Conservation (phyloP, 305 asterid genomes). For the Fraxinus dipetala region DNA sequence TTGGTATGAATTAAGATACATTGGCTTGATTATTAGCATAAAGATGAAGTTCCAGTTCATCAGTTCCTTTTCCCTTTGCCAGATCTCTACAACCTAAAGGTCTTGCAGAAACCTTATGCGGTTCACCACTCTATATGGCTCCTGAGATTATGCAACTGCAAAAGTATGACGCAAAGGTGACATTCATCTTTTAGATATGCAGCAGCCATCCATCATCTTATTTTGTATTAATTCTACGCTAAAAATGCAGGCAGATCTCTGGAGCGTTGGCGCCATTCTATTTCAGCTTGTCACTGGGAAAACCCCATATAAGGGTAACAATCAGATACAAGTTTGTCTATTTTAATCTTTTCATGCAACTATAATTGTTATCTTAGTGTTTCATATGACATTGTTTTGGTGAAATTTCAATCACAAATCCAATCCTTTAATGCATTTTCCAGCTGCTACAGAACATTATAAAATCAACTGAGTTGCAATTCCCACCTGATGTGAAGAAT, state of each 20-base stretch:
- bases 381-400: slow-evolving; percentile 15
- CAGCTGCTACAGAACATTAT: slow-evolving; percentile 83
- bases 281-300: slow-evolving; percentile 88
- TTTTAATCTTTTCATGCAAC: slow-evolving; percentile 12
- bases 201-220: slow-evolving; percentile 17
- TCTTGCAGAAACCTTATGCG: slow-evolving; percentile 90
- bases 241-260: slow-evolving; percentile 86
- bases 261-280: slow-evolving; percentile 95
- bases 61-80: slow-evolving; percentile 31
- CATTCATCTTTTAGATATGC: slow-evolving; percentile 18
- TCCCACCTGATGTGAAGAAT: slow-evolving; percentile 66
- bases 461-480: slow-evolving; percentile 67
- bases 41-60: slow-evolving; percentile 7
- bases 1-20: slow-evolving; percentile 10
- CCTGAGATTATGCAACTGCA: slow-evolving; percentile 93
- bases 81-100: slow-evolving; percentile 87
- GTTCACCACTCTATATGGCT: slow-evolving; percentile 98
- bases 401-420: background rate
- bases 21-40: background rate
- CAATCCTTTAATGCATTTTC: slow-evolving; percentile 21
- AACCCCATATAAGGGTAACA: slow-evolving; percentile 82
- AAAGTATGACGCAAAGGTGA: slow-evolving; percentile 95
- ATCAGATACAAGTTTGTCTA: slow-evolving; percentile 68
- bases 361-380: background rate
- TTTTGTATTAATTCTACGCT: slow-evolving; percentile 29